These are phyloP conservation scores for Dryadomyces sulphureus DNA, from an alignment of 2,329 filamentous ascomycete genomes.

Conservation along the genomic window DNA sequence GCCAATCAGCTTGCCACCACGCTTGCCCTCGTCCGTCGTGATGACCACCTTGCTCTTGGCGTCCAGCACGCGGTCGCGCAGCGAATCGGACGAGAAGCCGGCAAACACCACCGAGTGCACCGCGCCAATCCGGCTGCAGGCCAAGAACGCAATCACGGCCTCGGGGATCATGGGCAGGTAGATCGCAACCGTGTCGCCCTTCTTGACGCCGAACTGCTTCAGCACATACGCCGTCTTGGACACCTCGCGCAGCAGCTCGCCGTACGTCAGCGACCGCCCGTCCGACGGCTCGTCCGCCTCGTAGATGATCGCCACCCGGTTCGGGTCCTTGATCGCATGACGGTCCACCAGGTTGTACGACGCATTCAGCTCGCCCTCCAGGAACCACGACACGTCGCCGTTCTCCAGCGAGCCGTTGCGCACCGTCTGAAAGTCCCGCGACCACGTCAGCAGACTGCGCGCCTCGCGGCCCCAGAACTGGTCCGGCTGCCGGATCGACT, in stretches of 20 bases:
- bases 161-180: slow-evolving; percentile 99
- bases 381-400: slow-evolving; percentile 88
- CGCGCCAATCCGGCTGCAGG: slow-evolving; percentile 82
- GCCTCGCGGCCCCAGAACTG: slow-evolving; percentile 83
- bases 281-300: slow-evolving; percentile 85
- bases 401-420: slow-evolving; percentile 58
- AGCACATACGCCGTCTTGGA: slow-evolving; percentile 76
- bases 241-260: slow-evolving; percentile 84
- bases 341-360: slow-evolving; percentile 96
- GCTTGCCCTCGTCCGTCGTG: slow-evolving; percentile 93
- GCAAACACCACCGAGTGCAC: slow-evolving; percentile 97
- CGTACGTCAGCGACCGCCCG: slow-evolving; percentile 82
- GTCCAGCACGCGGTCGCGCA: slow-evolving; percentile 88
- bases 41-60: slow-evolving; percentile 87
- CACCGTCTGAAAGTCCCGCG: slow-evolving; percentile 82
- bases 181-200: slow-evolving; percentile 92
- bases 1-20: slow-evolving; percentile 90
- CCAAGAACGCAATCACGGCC: slow-evolving; percentile 79
- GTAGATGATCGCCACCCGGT: slow-evolving; percentile 95
- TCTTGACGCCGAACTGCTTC: slow-evolving; percentile 90
- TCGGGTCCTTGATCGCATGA: slow-evolving; percentile 85
- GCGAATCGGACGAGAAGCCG: slow-evolving; percentile 90
- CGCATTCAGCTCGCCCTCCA: slow-evolving; percentile 86
- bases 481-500: slow-evolving; percentile 81
- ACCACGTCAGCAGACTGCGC: slow-evolving; percentile 81